These are phyloP conservation scores for Kockiozyma suomiensis DNA, from an alignment of 805 yeast genomes.

Conservation along the genomic window DNA sequence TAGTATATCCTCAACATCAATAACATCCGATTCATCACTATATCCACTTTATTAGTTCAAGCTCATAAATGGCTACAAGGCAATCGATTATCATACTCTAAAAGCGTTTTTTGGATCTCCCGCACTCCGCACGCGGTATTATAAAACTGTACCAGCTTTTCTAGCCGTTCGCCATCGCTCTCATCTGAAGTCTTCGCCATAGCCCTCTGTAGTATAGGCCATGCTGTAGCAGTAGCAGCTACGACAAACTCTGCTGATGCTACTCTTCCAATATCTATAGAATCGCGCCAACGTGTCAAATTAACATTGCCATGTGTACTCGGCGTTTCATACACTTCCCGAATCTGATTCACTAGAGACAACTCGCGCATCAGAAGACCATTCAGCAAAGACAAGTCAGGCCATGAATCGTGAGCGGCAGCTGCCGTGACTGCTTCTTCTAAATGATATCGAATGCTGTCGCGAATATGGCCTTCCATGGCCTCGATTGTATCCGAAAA, in stretches of 20 bases:
- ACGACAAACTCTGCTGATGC: neutral
- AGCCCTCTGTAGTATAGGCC: neutral
- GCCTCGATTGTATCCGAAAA: slow-evolving; percentile 5
- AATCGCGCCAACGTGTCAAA: slow-evolving; percentile 1
- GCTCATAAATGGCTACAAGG: neutral
- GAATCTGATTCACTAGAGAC: neutral
- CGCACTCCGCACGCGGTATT: neutral
- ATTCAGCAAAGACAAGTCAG: neutral
- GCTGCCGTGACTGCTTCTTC: neutral
- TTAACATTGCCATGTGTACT: neutral
- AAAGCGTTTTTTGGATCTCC: neutral
- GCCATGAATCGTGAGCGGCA: neutral
- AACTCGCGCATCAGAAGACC: neutral
- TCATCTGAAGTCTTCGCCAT: neutral
- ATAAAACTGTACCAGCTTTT: neutral
- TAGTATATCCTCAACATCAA: neutral
- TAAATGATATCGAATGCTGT: neutral
- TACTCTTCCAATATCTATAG: neutral
- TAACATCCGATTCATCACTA: neutral
- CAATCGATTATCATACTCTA: neutral
- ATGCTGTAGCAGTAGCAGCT: neutral
- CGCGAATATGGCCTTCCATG: neutral
- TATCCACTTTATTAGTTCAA: neutral
- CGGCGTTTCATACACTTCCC: neutral
- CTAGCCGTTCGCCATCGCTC: neutral